Evolutionary conservation across 2,329 filamentous ascomycete species (phyloP).

Genomic region (Trichoderma breve): DNA sequence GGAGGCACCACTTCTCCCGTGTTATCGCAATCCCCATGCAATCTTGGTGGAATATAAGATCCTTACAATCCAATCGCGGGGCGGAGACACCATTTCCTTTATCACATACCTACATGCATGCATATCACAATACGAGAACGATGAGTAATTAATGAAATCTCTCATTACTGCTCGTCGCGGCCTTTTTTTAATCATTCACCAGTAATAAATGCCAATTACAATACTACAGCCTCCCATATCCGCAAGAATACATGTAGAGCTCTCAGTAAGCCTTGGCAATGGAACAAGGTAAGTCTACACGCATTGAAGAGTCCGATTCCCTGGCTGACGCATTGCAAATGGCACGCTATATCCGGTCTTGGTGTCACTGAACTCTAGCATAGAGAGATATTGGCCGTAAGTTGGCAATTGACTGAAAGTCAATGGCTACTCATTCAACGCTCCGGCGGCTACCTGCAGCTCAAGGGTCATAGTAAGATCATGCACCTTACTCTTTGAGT

Average conservation of each 20-base stretch:
- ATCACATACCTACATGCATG: constrained; percentile 3
- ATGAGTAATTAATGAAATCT: background rate
- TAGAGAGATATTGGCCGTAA: background rate
- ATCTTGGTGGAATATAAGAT: background rate
- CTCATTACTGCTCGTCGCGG: background rate
- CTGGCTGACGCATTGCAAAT: background rate
- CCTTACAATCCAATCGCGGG: constrained; percentile 1
- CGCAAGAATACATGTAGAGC: background rate
- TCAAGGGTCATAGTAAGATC: background rate
- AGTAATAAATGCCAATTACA: background rate
- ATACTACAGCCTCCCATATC: background rate
- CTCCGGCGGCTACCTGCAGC: background rate
- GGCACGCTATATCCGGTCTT: background rate
- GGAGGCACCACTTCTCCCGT: background rate
- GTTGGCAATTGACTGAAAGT: background rate
- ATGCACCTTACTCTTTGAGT: background rate
- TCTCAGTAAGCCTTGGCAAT: background rate
- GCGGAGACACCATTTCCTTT: background rate
- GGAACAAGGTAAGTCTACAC: background rate
- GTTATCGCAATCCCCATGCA: background rate
- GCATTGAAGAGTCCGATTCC: background rate
- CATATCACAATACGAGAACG: background rate
- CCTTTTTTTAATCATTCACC: background rate
- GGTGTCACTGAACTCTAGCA: background rate
- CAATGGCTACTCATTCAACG: background rate